These are phyloP conservation scores for Eucalyptus caleyi DNA, from an alignment of 345 rosid genomes.

Conservation along the genomic window DNA sequence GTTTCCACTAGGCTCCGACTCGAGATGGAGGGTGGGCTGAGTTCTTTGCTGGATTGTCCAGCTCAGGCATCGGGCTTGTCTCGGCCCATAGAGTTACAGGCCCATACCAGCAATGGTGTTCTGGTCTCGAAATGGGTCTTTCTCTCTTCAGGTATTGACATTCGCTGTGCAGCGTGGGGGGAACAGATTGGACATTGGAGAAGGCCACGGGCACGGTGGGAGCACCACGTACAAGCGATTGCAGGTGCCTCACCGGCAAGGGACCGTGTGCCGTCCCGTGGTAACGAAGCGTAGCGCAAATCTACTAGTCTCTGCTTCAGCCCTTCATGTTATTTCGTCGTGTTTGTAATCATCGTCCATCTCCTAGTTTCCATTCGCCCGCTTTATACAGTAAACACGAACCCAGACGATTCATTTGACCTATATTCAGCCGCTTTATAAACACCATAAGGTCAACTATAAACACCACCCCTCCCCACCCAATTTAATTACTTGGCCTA, in stretches of 20 bases:
- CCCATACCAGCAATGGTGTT: neutral
- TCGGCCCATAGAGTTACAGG: neutral
- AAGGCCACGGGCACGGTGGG: slow-evolving; percentile 44
- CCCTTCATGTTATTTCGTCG: neutral
- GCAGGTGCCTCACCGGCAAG: slow-evolving; percentile 69
- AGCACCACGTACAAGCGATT: slow-evolving; percentile 55
- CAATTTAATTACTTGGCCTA: neutral
- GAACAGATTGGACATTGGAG: slow-evolving; percentile 14
- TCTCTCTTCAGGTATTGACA: neutral
- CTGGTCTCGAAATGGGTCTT: neutral
- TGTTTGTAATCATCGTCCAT: neutral
- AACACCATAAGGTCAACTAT: neutral
- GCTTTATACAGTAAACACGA: neutral
- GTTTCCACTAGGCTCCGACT: neutral
- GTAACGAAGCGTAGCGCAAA: slow-evolving; percentile 1
- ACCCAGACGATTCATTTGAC: neutral
- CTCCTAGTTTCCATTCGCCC: neutral
- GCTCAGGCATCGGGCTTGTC: neutral
- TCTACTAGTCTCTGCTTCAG: too few relatives aligned
- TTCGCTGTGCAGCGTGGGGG: neutral
- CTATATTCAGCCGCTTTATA: neutral
- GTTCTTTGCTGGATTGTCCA: neutral
- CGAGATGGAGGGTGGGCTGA: neutral
- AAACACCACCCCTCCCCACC: neutral
- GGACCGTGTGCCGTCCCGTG: slow-evolving; percentile 78